Base-by-base conservation (phyloP, 2,329 filamentous ascomycete genomes). In the Colletotrichum sidae region DNA sequence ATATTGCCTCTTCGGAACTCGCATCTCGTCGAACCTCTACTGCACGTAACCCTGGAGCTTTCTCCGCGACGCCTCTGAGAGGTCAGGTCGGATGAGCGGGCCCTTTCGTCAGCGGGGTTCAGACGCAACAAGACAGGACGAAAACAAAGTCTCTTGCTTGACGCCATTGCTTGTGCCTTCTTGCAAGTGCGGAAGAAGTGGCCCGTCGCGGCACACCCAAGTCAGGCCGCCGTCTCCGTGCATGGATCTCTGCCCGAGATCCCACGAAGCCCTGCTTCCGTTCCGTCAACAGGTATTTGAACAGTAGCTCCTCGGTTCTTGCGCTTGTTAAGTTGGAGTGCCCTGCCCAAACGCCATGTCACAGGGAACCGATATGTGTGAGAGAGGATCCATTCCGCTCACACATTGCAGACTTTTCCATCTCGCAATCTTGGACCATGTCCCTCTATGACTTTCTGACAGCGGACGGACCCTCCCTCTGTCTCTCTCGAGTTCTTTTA, bases 191-290 rank as follows among this genome's bases (percentile, higher is more conserved):
- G 33, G 39, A 45, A 39, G 35, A 50, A 47, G 39, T 49, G 25
- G 38, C 34, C 25, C 38, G 50, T 34, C 34, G 17, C 35, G 38
- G 41, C 41, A 46, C 52, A 41, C 58, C 38, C 45, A 62, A 41
- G 56, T 38, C 51, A 54, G 56, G 37, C 41, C 49, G 9, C 41
- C 51, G 8, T 47, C 37, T 13, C 25, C 47, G 49, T 44, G 37
- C 46, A 62, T 56, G 51, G 42, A 58, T 65, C 57, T 62, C 35
- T 61, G 52, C 51, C 52, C 51, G 10, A n/a, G 41, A 52, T 62
- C 57, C 52, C 46, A 56, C 52, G 62, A 50, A 61, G 57, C 39
- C 39, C 15, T 8, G n/a, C 44, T 17, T 39, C 25, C 13, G 57
- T 5, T 41, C 13, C 45, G 25, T 25, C 25, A 25, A 25, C 25